Base-by-base conservation (phyloP, 192 early-diverging fungal species). In the Entomortierella chlamydospora region DNA sequence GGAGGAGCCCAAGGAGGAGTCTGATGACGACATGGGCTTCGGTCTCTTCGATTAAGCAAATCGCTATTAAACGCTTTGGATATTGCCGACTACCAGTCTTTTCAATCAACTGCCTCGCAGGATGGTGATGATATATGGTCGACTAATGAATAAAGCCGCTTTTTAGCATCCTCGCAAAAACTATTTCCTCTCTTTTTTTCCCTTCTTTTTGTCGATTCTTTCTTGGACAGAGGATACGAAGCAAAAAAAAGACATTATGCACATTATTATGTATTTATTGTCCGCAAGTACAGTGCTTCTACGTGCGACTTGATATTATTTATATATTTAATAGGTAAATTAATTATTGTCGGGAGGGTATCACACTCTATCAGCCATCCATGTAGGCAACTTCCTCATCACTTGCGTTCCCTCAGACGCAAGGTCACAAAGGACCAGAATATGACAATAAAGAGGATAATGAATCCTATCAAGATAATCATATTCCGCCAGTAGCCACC, bases 401-500 rank as follows among this genome's bases (percentile, higher is more conserved):
- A 83, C 57, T 80, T 77, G 28, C 68, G 61, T 25, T 83, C 82
- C 41, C 72, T 77, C 25, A 83, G 55, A 43, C 66, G 61, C 5
- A 66, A 45, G 37, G 25, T 57, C 28, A 83, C 78, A 15, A 83
- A 25, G 1, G 20, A 11, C 70, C 73, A 73, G 47, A 83, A 73
- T 5, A 41, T 42, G 22, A 31, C 50, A 26, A 83, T 63, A 31
- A 83, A 67, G 10, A 77, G 26, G 3, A 73, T 33, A 37, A 59
- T 68, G 17, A 64, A 68, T 9, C 58, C 82, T 8, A 83, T 42
- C 47, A 83, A 12, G 30, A 81, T 41, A 10, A 83, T 59, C 64
- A 79, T 53, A 18, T 73, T 73, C 52, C 20, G 57, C 74, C 70
- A 73, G 45, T 54, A 83, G 6, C 73, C 63, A 6, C 50, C 60